Conservation (phyloP, 768 basidiomycete species). For the Mycena amicta region DNA sequence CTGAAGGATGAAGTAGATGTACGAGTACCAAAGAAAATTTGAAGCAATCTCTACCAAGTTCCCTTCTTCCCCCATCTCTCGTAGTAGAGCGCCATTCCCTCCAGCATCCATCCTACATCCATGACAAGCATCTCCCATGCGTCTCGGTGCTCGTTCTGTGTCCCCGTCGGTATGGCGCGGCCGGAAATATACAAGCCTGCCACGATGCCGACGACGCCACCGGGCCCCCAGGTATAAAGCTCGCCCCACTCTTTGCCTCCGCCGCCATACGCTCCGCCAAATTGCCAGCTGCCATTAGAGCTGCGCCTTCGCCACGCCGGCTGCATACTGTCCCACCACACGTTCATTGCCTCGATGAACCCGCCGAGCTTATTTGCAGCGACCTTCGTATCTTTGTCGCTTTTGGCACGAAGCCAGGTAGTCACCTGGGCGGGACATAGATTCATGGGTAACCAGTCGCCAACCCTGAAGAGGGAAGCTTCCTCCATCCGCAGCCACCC, state of each 20-base stretch:
- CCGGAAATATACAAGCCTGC: slow-evolving; percentile 2
- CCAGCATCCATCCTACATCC: slow-evolving; percentile 6
- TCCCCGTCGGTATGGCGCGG: neutral
- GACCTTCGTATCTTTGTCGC: neutral
- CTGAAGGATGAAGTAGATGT: too few relatives aligned
- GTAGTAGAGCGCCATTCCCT: slow-evolving; percentile 6
- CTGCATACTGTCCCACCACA: slow-evolving; percentile 5
- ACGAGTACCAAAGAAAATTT: too few relatives aligned
- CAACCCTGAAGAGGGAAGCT: neutral
- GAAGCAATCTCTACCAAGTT: too few relatives aligned
- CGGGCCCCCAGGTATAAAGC: neutral
- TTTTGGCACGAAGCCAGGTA: neutral
- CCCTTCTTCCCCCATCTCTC: neutral
- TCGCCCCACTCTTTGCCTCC: slow-evolving; percentile 2
- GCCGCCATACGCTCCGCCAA: neutral
- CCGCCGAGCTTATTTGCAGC: neutral
- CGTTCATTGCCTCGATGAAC: neutral
- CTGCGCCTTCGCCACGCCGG: neutral
- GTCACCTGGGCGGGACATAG: neutral
- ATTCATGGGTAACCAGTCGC: neutral
- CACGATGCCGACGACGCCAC: neutral
- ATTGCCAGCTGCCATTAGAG: neutral
- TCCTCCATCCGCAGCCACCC: neutral
- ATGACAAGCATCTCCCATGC: neutral
- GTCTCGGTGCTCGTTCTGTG: too few relatives aligned